Evolutionary conservation across 2,329 filamentous ascomycete genomes (phyloP).

Genomic region (Arthrobotrys sinensis): DNA sequence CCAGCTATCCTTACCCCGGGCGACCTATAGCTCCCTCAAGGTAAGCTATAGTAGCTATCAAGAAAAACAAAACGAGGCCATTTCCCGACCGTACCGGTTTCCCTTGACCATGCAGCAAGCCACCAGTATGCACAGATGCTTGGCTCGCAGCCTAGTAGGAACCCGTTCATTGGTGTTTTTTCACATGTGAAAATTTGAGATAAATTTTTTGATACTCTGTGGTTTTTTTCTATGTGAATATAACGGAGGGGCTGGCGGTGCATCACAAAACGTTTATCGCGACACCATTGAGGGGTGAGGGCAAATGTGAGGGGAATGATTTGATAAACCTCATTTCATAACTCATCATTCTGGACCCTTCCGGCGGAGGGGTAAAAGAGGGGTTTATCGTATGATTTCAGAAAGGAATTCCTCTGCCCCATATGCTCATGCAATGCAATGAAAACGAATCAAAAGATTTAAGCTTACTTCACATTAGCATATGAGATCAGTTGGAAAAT

Average conservation of each 20-base stretch:
- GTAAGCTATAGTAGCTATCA: slow-evolving; percentile 27
- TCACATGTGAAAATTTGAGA: slow-evolving; percentile 54
- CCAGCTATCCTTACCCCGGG: slow-evolving; percentile 32
- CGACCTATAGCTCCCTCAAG: slow-evolving; percentile 21
- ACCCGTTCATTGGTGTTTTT: slow-evolving; percentile 44
- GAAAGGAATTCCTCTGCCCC: slow-evolving; percentile 6
- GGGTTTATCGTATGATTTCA: slow-evolving; percentile 34
- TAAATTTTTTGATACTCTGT: slow-evolving; percentile 11
- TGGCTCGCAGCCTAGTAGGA: slow-evolving; percentile 56
- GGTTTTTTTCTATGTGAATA: slow-evolving; percentile 20
- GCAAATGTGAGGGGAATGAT: slow-evolving; percentile 30
- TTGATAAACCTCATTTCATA: slow-evolving; percentile 5
- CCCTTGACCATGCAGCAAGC: slow-evolving; percentile 58
- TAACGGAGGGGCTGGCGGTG: slow-evolving; percentile 24
- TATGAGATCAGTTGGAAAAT: slow-evolving; percentile 27
- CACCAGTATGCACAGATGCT: slow-evolving; percentile 56
- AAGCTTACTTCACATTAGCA: slow-evolving; percentile 25
- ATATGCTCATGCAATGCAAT: slow-evolving; percentile 24
- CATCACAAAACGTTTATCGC: slow-evolving; percentile 10
- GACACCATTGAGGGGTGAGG: slow-evolving; percentile 8
- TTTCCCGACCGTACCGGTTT: slow-evolving; percentile 55
- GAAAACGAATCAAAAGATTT: slow-evolving; percentile 33
- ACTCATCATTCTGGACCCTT: slow-evolving; percentile 15
- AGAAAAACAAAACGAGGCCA: slow-evolving; percentile 37
- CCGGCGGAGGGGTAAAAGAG: slow-evolving; percentile 20